Percentiles rank a stretch among this genome's conserved stretches.
Evolutionary conservation across 306 rosid genomes (phyloP).

Genomic region (Calophaca sinica): DNA sequence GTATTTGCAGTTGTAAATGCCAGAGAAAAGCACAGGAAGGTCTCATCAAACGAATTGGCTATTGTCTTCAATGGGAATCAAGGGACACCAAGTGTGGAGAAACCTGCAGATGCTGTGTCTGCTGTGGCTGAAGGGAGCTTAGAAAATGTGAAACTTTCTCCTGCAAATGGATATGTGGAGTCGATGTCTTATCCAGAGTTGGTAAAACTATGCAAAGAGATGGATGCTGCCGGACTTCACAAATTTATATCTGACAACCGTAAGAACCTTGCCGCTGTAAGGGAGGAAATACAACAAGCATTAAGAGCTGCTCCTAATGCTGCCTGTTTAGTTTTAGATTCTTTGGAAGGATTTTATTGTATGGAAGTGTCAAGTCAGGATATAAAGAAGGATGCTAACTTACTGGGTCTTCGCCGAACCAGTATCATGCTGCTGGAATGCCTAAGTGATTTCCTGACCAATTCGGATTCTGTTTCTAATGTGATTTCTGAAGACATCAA

Average conservation of each 20-base stretch:
- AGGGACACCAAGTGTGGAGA: conserved; percentile 55
- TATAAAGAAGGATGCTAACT: conserved; percentile 88
- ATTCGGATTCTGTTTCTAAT: conserved; percentile 58
- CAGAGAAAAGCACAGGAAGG: conserved; percentile 74
- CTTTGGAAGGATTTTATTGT: conserved; percentile 82
- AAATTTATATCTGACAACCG: conserved; percentile 95
- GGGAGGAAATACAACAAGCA: conserved; percentile 91
- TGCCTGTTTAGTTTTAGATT: conserved; percentile 80
- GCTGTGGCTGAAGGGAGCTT: conserved; percentile 57
- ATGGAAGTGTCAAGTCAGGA: conserved; percentile 69
- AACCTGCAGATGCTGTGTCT: conserved; percentile 61
- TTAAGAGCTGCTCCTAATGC: conserved; percentile 82
- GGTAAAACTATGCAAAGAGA: conserved; percentile 76
- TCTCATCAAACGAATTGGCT: conserved; percentile 60
- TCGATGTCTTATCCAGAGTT: conserved; percentile 76
- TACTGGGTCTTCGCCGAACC: conserved; percentile 89
- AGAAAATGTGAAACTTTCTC: conserved; percentile 55
- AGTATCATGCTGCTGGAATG: conserved; percentile 99
- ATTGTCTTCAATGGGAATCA: conserved; percentile 58
- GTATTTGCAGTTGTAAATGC: conserved; percentile 66
- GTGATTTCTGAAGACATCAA: conserved; percentile 72
- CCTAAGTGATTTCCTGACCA: conserved; percentile 69
- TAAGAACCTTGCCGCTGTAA: conserved; percentile 86
- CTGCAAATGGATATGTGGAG: conserved; percentile 58
- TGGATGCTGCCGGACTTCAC: conserved; percentile 92